Conservation (phyloP, 2,329 filamentous ascomycete species). For the Emmonsia crescens region DNA sequence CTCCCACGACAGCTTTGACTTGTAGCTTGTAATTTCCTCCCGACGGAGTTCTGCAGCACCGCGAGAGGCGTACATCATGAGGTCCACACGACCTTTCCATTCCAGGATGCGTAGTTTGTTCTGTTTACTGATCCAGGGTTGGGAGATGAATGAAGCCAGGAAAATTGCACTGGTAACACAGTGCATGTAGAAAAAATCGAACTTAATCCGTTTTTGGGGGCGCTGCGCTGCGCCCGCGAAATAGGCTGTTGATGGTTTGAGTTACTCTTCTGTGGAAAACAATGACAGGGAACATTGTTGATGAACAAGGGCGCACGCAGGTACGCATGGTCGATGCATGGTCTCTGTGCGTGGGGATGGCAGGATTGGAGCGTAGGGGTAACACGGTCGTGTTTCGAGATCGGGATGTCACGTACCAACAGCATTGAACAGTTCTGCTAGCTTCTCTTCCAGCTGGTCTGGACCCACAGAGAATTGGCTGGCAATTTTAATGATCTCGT, state of each 20-base stretch:
- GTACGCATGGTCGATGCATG: not conserved
- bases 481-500: constrained; percentile 53
- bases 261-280: not conserved
- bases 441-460: constrained; percentile 47
- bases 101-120: constrained; percentile 62
- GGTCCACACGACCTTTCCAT: constrained; percentile 68
- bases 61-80: constrained; percentile 62
- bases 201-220: constrained; percentile 54
- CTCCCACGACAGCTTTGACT: constrained; percentile 38
- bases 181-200: constrained; percentile 80
- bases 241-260: constrained; percentile 30
- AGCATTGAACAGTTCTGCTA: constrained; percentile 61
- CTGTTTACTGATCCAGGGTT: constrained; percentile 48
- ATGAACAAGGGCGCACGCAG: not conserved
- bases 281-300: not conserved
- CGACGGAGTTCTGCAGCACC: constrained; percentile 50
- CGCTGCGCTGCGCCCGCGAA: constrained; percentile 53
- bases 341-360: not conserved
- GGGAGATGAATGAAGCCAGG: constrained; percentile 50
- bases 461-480: constrained; percentile 47
- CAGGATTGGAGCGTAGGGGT: not conserved
- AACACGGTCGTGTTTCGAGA: not conserved
- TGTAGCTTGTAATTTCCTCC: constrained; percentile 51
- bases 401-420: constrained; percentile 30
- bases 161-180: constrained; percentile 69